phyloP scores from a whole-genome alignment of 75 land plant species.

The Cryptomeria japonica region DNA sequence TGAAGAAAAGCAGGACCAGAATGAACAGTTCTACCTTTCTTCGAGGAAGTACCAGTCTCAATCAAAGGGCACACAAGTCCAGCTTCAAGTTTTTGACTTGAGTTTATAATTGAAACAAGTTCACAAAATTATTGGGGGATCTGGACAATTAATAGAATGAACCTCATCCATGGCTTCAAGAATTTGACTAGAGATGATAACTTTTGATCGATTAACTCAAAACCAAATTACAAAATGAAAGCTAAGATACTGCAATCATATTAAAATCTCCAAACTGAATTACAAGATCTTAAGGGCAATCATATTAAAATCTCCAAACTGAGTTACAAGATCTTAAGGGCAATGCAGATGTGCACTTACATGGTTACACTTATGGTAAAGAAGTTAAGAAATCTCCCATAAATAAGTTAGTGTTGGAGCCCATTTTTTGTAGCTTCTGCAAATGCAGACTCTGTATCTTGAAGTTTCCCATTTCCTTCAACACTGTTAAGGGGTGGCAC shows the following conservation, averaged over 20 bases:
- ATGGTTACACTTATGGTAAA: neutral
- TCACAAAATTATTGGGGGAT: neutral
- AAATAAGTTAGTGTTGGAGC: neutral
- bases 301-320: too few relatives aligned
- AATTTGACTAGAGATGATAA: neutral
- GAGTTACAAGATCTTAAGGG: neutral
- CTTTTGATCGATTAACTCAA: neutral
- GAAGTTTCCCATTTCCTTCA: neutral
- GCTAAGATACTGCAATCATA: too few relatives aligned
- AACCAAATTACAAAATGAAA: too few relatives aligned
- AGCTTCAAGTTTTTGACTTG: neutral
- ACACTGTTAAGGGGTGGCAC: constrained; percentile 24
- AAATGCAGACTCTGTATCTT: neutral
- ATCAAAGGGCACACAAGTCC: too few relatives aligned
- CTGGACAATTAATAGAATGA: neutral
- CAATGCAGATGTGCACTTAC: neutral
- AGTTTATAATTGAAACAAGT: neutral
- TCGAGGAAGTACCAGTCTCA: too few relatives aligned
- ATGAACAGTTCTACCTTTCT: too few relatives aligned
- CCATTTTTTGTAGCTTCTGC: neutral
- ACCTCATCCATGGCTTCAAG: neutral
- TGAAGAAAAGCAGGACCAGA: too few relatives aligned
- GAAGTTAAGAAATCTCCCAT: neutral
- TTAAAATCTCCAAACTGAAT: neutral
- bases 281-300: neutral